Percentiles rank a stretch among this genome's conserved stretches.
Conservation (phyloP, 441 rosid species). For the Mallotus repandus region DNA sequence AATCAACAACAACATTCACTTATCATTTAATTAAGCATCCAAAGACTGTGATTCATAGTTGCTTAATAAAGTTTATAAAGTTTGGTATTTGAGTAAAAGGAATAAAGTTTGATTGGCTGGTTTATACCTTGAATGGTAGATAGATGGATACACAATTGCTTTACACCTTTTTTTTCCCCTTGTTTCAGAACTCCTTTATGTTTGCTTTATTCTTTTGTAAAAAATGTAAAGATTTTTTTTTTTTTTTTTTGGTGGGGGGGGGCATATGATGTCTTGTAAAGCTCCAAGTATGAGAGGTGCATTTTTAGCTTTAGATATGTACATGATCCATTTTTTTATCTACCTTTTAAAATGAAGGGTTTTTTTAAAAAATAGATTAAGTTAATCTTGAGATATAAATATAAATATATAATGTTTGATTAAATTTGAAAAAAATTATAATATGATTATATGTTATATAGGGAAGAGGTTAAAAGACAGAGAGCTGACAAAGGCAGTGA, state of each 20-base stretch:
- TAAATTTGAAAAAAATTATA: not conserved
- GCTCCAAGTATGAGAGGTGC: too few relatives aligned
- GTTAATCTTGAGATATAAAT: not conserved
- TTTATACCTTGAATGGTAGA: conserved; percentile 40
- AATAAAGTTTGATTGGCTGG: conserved; percentile 30
- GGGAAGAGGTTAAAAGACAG: conserved; percentile 49
- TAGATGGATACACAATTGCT: conserved; percentile 5
- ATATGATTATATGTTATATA: too few relatives aligned
- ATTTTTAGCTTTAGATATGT: too few relatives aligned
- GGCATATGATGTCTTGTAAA: not conserved
- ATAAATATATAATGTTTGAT: not conserved
- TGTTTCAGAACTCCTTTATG: not conserved
- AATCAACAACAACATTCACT: too few relatives aligned
- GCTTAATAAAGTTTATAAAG: not conserved
- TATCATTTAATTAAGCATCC: not conserved
- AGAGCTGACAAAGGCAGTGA: conserved; percentile 86
- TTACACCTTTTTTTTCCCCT: conserved; percentile 7
- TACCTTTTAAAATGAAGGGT: not conserved
- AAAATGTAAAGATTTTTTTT: conserved; percentile 14
- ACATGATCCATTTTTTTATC: too few relatives aligned
- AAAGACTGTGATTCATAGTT: not conserved
- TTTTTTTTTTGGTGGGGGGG: too few relatives aligned
- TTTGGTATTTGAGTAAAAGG: not conserved
- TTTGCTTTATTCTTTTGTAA: conserved; percentile 26
- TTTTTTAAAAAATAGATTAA: not conserved